phyloP scores from a whole-genome alignment of 192 early-diverging fungal species.

The Irineochytrium annulatum region DNA sequence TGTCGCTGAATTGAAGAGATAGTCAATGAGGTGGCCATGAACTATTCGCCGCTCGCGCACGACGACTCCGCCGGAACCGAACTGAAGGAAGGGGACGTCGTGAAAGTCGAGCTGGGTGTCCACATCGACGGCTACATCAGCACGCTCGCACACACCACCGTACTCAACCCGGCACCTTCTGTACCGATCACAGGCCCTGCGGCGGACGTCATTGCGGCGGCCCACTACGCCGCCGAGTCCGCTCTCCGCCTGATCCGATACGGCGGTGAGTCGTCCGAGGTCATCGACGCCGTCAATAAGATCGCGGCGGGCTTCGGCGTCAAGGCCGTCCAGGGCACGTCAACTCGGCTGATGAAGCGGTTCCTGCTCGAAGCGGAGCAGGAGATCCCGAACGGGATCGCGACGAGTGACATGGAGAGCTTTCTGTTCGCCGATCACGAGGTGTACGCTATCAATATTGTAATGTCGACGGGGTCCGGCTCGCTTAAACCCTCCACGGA shows the following conservation, averaged over 20 bases:
- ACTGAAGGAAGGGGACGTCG: slow-evolving; percentile 81
- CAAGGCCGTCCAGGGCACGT: slow-evolving; percentile 69
- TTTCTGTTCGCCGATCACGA: slow-evolving; percentile 73
- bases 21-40: slow-evolving; percentile 79
- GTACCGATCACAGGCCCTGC: slow-evolving; percentile 69
- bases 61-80: slow-evolving; percentile 44
- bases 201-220: slow-evolving; percentile 88
- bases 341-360: slow-evolving; percentile 52
- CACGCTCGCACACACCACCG: slow-evolving; percentile 74
- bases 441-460: slow-evolving; percentile 88
- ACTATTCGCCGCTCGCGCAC: slow-evolving; percentile 79
- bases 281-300: slow-evolving; percentile 71
- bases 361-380: slow-evolving; percentile 42
- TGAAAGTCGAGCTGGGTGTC: slow-evolving; percentile 85
- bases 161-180: slow-evolving; percentile 49
- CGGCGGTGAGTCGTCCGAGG: slow-evolving; percentile 55
- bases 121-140: slow-evolving; percentile 88
- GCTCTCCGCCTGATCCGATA: slow-evolving; percentile 77
- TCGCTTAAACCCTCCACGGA: slow-evolving; percentile 55
- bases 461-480: slow-evolving; percentile 71
- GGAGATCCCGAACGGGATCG: slow-evolving; percentile 66
- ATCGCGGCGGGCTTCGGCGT: slow-evolving; percentile 71
- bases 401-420: slow-evolving; percentile 41
- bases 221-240: slow-evolving; percentile 81
- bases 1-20: too few species aligned